A percentile compares a stretch with the other conserved stretches of the same genome.
Conservation (phyloP, 169 alveolate genomes). For the Cryptosporidium canis region DNA sequence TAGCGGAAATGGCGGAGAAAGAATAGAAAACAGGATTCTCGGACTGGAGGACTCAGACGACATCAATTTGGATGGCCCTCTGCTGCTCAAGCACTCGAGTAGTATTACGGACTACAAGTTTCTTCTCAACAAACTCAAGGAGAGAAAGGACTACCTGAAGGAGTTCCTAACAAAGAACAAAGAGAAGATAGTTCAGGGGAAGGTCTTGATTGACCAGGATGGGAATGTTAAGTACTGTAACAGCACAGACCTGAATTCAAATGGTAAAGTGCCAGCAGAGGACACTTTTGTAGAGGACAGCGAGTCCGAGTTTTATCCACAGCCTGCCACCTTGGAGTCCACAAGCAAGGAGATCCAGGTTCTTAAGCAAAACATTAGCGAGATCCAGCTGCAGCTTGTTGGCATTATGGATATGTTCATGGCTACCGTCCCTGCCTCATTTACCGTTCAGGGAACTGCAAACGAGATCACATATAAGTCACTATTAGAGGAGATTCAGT, state of each 20-base stretch:
- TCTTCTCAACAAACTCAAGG: conserved; percentile 17
- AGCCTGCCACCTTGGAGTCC: conserved; percentile 17
- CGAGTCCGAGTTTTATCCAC: background rate
- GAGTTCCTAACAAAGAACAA: conserved; percentile 13
- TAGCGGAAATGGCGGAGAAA: background rate
- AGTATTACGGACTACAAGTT: conserved; percentile 40
- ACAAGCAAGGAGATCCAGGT: conserved; percentile 31
- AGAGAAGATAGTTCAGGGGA: conserved; percentile 13
- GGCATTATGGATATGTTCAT: conserved; percentile 58
- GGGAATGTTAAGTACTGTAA: conserved; percentile 6
- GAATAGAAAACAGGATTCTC: background rate
- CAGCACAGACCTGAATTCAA: background rate
- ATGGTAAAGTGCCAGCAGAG: background rate
- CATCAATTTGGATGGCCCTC: conserved; percentile 14
- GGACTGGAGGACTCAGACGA: background rate
- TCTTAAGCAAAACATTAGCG: conserved; percentile 23
- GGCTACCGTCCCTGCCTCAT: conserved; percentile 64
- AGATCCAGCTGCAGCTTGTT: conserved; percentile 43
- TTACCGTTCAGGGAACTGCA: conserved; percentile 60
- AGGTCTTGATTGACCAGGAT: background rate
- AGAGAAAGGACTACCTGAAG: conserved; percentile 26
- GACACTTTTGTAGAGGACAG: background rate
- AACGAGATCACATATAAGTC: conserved; percentile 43
- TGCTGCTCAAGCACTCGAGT: conserved; percentile 21
- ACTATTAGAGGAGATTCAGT: conserved; percentile 42